Conservation (phyloP, 202 grass and related monocot genomes). For the Setaria viridis region DNA sequence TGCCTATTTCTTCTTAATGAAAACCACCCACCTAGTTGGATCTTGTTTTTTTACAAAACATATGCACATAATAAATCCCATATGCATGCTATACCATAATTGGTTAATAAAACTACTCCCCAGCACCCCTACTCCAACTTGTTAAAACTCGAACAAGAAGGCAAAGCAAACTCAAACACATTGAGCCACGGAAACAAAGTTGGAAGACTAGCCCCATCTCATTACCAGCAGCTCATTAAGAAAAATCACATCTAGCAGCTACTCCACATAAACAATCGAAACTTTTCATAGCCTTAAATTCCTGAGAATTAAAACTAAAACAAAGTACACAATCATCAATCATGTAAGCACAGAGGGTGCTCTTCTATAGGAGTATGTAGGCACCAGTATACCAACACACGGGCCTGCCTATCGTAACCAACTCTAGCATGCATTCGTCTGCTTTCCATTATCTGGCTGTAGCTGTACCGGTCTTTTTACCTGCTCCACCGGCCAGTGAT, state of each 20-base stretch:
- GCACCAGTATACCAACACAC: slow-evolving; percentile 37
- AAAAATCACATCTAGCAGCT: slow-evolving; percentile 1
- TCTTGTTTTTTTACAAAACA: too few species aligned
- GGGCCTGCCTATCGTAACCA: neutral
- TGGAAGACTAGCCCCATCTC: neutral
- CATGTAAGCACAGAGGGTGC: neutral
- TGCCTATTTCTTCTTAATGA: too few species aligned
- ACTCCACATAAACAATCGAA: slow-evolving; percentile 14
- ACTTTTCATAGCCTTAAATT: neutral
- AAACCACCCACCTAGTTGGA: too few species aligned
- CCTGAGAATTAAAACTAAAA: neutral
- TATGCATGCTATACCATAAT: too few species aligned
- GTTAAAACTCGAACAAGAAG: neutral
- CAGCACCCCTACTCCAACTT: neutral
- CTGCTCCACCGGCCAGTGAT: slow-evolving; percentile 35
- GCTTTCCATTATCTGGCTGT: slow-evolving; percentile 11
- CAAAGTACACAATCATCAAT: slow-evolving; percentile 7
- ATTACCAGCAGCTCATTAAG: neutral
- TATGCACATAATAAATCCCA: too few species aligned
- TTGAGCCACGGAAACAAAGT: neutral
- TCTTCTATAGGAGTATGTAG: neutral
- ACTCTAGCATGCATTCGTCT: neutral
- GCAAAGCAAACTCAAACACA: neutral
- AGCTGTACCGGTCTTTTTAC: slow-evolving; percentile 24
- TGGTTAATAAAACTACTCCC: too few species aligned